phyloP scores from a whole-genome alignment of 257 asterid genomes.

The Solanum ossicruentum region DNA sequence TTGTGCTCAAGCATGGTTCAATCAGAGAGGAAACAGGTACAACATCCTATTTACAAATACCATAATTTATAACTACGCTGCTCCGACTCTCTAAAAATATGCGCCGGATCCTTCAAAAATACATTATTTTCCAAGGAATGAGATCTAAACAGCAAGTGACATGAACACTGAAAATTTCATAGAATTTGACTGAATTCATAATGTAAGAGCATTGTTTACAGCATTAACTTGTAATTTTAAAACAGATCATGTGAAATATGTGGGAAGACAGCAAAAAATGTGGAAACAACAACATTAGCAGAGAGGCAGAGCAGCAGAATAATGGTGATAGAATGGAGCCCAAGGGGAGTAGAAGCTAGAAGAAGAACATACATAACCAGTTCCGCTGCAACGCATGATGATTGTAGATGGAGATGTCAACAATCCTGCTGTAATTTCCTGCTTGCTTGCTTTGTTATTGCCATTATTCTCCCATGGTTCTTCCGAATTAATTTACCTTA shows the following conservation, averaged over 20 bases:
- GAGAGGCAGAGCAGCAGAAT: background rate
- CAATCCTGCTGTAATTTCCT: slow-evolving; percentile 24
- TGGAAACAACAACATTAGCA: background rate
- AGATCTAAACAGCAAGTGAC: too few relatives aligned
- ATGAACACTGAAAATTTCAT: background rate
- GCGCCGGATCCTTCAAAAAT: too few relatives aligned
- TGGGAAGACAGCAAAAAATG: slow-evolving; percentile 27
- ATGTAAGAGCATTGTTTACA: background rate
- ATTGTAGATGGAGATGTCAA: slow-evolving; percentile 12
- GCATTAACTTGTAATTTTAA: background rate
- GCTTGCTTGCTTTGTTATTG: slow-evolving; percentile 22
- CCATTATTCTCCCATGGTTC: slow-evolving; percentile 34
- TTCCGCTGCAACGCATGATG: slow-evolving; percentile 1
- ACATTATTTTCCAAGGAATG: too few relatives aligned
- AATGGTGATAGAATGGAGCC: slow-evolving; percentile 24
- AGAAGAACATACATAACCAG: background rate
- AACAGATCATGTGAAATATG: slow-evolving; percentile 50
- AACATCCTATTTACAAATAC: background rate
- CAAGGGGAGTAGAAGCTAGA: background rate
- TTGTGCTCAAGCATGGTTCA: slow-evolving; percentile 50
- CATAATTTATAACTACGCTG: too few relatives aligned
- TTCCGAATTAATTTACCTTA: slow-evolving; percentile 6
- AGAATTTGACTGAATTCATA: background rate
- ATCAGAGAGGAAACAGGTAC: slow-evolving; percentile 35
- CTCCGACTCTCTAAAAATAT: too few relatives aligned